Conservation (phyloP, 2,329 filamentous ascomycete genomes). For the Leptographium wingfieldii region DNA sequence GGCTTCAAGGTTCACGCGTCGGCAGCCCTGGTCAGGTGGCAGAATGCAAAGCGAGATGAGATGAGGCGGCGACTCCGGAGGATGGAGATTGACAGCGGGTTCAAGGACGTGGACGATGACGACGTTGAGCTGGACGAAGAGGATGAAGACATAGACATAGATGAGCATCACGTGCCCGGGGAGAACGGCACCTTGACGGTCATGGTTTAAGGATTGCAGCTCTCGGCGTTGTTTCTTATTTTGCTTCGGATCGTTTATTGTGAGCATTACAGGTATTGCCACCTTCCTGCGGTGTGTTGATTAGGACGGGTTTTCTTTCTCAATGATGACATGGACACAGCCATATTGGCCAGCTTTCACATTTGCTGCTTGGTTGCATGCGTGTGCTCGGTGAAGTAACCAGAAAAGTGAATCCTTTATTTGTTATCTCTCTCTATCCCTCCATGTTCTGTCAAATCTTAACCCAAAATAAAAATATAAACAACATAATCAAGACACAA, state of each 20-base stretch:
- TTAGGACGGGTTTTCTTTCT: background rate
- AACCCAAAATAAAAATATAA: no score
- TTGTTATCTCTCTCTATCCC: no score
- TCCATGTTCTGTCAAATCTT: no score
- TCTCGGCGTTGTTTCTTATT: background rate
- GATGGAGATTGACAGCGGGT: slow-evolving; percentile 65
- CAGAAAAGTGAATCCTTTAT: no score
- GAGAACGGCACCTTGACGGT: background rate
- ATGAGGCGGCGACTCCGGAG: slow-evolving; percentile 65
- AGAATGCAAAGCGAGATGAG: slow-evolving; percentile 65
- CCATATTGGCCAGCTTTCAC: background rate
- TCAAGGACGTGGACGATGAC: slow-evolving; percentile 54
- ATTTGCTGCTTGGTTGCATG: no score
- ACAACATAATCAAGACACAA: no score
- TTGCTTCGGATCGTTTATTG: background rate
- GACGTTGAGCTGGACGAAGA: slow-evolving; percentile 47
- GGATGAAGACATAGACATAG: slow-evolving; percentile 23
- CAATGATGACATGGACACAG: background rate
- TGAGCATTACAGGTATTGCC: background rate
- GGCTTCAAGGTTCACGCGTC: slow-evolving; percentile 91
- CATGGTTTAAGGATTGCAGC: background rate
- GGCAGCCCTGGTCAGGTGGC: slow-evolving; percentile 83
- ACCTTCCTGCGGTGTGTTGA: background rate
- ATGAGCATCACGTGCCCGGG: background rate
- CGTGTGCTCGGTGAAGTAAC: no score